Conservation (phyloP, 345 rosid species). For the Toxicodendron radicans region DNA sequence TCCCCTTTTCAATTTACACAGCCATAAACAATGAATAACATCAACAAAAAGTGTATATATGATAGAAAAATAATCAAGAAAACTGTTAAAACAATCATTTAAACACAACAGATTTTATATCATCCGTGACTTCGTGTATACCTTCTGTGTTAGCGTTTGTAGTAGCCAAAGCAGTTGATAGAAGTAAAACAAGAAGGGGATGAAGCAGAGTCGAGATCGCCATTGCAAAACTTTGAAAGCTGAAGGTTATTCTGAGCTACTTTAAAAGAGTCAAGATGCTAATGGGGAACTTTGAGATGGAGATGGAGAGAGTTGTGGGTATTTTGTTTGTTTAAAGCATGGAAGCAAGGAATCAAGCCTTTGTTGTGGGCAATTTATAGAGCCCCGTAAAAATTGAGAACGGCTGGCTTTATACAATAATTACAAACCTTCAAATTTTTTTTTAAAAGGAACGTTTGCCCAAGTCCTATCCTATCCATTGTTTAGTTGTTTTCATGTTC, state of each 20-base stretch:
- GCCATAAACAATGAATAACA: background rate
- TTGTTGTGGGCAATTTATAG: constrained; percentile 36
- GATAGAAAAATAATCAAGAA: background rate
- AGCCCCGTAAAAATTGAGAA: constrained; percentile 30
- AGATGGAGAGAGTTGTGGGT: background rate
- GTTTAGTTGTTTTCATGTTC: constrained; percentile 19
- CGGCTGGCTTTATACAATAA: background rate
- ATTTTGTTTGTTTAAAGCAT: constrained; percentile 8
- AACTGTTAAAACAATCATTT: background rate
- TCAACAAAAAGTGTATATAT: background rate
- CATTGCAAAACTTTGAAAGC: constrained; percentile 29
- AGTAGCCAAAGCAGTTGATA: constrained; percentile 21
- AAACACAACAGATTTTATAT: too few species aligned
- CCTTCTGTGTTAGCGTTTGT: constrained; percentile 56
- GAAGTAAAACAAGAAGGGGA: constrained; percentile 26
- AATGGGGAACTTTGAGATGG: background rate
- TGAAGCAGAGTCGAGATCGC: constrained; percentile 26
- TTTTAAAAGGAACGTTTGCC: constrained; percentile 12
- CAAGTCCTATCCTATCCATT: background rate
- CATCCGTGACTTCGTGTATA: background rate
- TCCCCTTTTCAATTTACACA: constrained; percentile 46
- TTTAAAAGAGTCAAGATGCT: constrained; percentile 15
- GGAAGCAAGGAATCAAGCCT: constrained; percentile 15
- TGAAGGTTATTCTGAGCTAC: background rate
- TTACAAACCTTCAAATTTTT: background rate